Evolutionary conservation across 768 basidiomycete genomes (phyloP).

Genomic region (Boletus rubropictus): DNA sequence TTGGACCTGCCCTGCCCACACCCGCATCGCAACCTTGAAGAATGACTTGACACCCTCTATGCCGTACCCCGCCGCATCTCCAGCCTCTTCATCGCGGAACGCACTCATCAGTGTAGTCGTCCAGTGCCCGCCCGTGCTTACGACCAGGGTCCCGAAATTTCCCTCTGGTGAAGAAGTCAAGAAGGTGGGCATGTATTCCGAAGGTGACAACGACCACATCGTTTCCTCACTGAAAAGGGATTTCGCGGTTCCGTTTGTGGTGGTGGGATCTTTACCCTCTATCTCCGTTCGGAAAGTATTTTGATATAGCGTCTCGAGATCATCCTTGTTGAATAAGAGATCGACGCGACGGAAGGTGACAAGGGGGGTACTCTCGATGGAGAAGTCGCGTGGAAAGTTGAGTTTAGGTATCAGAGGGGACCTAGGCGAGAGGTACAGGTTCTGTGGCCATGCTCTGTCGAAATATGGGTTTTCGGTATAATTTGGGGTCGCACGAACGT

Average conservation of each 20-base stretch:
- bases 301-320: constrained; percentile 43
- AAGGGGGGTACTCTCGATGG: constrained; percentile 53
- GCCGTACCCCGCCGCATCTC: constrained; percentile 38
- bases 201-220: constrained; percentile 48
- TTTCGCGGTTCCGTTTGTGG: constrained; percentile 24
- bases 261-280: constrained; percentile 9
- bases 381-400: constrained; percentile 46
- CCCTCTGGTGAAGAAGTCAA: constrained; percentile 38
- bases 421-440: constrained; percentile 52
- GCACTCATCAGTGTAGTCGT: constrained; percentile 50
- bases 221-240: constrained; percentile 51
- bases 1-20: constrained; percentile 53
- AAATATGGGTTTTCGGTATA: constrained; percentile 49
- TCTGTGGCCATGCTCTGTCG: constrained; percentile 62
- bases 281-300: constrained; percentile 16
- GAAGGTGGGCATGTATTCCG: constrained; percentile 50
- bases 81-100: constrained; percentile 30
- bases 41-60: constrained; percentile 51
- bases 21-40: constrained; percentile 51
- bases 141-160: constrained; percentile 57
- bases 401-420: constrained; percentile 37
- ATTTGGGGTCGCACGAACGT: constrained; percentile 60
- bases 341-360: constrained; percentile 63
- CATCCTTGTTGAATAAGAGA: constrained; percentile 45
- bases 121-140: constrained; percentile 68